Evolutionary conservation across 768 basidiomycete species (phyloP).

Genomic region (Cystoderma amianthinum): DNA sequence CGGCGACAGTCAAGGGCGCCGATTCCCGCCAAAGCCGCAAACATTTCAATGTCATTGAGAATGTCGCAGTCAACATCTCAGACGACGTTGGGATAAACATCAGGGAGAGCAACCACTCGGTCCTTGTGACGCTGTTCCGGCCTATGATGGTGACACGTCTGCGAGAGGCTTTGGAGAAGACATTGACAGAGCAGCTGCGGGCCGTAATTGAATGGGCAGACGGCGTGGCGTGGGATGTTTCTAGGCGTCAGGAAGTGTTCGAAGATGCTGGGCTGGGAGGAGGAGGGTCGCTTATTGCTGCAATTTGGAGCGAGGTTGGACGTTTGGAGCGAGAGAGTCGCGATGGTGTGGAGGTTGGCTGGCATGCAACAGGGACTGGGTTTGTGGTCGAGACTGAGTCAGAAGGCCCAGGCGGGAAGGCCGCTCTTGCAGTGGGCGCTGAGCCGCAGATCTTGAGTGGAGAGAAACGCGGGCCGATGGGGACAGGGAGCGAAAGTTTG

Average conservation of each 20-base stretch:
- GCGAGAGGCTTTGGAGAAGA: slow-evolving; percentile 51
- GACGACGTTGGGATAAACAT: slow-evolving; percentile 50
- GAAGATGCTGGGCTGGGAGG: slow-evolving; percentile 51
- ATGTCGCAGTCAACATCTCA: slow-evolving; percentile 44
- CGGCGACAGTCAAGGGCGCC: slow-evolving; percentile 34
- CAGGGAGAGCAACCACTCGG: slow-evolving; percentile 55
- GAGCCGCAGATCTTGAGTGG: slow-evolving; percentile 69
- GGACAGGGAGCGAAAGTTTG: slow-evolving; percentile 38
- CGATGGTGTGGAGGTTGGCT: slow-evolving; percentile 29
- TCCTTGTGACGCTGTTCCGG: slow-evolving; percentile 56
- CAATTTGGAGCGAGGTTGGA: slow-evolving; percentile 66
- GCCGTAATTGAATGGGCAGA: slow-evolving; percentile 46
- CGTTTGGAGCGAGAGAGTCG: slow-evolving; percentile 33
- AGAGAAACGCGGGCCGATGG: slow-evolving; percentile 62
- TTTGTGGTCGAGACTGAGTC: slow-evolving; percentile 38
- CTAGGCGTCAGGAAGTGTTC: slow-evolving; percentile 54
- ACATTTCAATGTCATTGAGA: slow-evolving; percentile 56
- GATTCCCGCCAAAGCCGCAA: slow-evolving; percentile 30
- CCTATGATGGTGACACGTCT: slow-evolving; percentile 53
- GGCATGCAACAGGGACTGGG: slow-evolving; percentile 58
- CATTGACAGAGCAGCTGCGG: slow-evolving; percentile 49
- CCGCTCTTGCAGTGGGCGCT: slow-evolving; percentile 56
- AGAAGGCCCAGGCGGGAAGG: slow-evolving; percentile 21
- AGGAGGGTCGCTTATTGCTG: slow-evolving; percentile 45
- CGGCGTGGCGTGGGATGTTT: slow-evolving; percentile 51